These are phyloP conservation scores for Macrolepiota dolichaula DNA, from an alignment of 768 basidiomycete genomes.

Conservation along the genomic window DNA sequence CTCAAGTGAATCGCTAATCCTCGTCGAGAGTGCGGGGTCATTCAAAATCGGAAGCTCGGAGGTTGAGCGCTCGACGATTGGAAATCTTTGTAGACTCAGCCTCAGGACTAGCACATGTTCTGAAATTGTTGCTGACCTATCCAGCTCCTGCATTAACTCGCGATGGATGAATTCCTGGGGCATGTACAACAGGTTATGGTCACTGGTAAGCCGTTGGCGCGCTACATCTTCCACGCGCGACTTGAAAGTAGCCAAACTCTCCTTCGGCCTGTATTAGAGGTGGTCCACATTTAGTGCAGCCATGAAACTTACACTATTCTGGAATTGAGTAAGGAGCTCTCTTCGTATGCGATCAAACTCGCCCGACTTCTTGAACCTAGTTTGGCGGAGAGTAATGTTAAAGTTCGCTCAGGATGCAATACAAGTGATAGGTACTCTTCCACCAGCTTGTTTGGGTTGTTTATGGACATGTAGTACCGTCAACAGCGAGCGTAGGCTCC, in stretches of 20 bases:
- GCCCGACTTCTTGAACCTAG: constrained; percentile 76
- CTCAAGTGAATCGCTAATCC: constrained; percentile 7
- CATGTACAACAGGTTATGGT: constrained; percentile 50
- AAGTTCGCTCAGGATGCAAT: neutral
- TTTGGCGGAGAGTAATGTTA: neutral
- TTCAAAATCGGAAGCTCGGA: constrained; percentile 8
- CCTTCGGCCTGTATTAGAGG: constrained; percentile 27
- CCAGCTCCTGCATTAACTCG: constrained; percentile 70
- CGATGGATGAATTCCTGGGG: constrained; percentile 50
- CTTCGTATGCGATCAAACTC: constrained; percentile 73
- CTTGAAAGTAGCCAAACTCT: constrained; percentile 52
- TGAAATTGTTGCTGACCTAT: constrained; percentile 41
- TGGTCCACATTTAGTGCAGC: neutral
- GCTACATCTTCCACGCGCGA: constrained; percentile 61
- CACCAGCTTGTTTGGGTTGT: constrained; percentile 58
- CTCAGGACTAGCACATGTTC: neutral
- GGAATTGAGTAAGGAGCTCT: constrained; percentile 61
- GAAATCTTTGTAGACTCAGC: constrained; percentile 4
- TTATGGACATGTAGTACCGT: constrained; percentile 39
- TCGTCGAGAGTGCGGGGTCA: constrained; percentile 10
- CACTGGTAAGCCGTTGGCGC: constrained; percentile 48
- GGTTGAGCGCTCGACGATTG: constrained; percentile 12
- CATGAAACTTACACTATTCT: constrained; percentile 25
- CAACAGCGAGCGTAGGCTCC: neutral
- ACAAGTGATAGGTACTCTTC: constrained; percentile 46